phyloP scores from a whole-genome alignment of 2,329 filamentous ascomycete species.

The Penicillium aurantiogriseum region DNA sequence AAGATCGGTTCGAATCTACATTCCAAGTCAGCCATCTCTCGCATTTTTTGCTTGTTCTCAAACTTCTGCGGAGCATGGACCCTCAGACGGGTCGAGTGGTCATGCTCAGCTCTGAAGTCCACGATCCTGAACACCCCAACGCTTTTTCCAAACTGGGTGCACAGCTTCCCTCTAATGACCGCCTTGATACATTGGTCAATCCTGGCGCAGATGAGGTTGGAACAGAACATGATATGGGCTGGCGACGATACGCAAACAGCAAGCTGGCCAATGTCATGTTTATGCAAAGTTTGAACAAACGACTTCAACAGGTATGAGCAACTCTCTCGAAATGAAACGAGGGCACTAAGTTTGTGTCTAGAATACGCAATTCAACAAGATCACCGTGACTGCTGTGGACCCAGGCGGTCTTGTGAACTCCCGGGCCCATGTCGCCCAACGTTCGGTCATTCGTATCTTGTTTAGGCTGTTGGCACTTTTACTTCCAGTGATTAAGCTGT shows the following conservation, averaged over 20 bases:
- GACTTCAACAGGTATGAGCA: constrained; percentile 5
- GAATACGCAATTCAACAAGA: not conserved
- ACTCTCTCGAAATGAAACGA: not conserved
- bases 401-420: constrained; percentile 9
- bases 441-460: not conserved
- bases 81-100: constrained; percentile 8
- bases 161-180: not conserved
- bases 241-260: constrained; percentile 10
- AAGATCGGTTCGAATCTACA: constrained; percentile 4
- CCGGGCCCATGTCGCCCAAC: constrained; percentile 6
- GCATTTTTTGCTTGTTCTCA: constrained; percentile 8
- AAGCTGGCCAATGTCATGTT: constrained; percentile 15
- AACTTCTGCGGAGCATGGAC: constrained; percentile 8
- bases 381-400: constrained; percentile 12
- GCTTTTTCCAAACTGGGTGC: constrained; percentile 4
- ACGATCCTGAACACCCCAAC: constrained; percentile 8
- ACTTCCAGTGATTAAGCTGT: constrained; percentile 1
- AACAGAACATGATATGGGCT: constrained; percentile 12
- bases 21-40: constrained; percentile 15
- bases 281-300: constrained; percentile 10
- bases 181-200: constrained; percentile 5
- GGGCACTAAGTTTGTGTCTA: not conserved
- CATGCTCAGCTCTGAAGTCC: constrained; percentile 9
- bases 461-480: not conserved
- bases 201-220: constrained; percentile 1